Evolutionary conservation across 371 early-diverging fungal species (phyloP), one percentile per base, ranked within the genome.

Genomic region (Umbelopsis sp.): DNA sequence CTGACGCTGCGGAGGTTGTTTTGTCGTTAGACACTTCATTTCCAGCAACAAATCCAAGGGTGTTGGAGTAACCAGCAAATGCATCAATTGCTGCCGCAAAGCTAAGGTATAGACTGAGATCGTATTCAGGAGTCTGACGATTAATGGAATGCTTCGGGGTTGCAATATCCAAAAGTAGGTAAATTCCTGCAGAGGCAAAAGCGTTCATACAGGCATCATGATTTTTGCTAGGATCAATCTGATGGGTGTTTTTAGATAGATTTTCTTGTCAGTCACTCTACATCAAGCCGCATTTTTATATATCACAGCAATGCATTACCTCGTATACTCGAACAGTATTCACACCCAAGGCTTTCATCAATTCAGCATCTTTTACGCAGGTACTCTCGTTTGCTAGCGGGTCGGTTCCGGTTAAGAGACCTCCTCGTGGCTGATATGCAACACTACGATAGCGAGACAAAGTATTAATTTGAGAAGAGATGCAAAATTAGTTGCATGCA

Each of bases 251-350:
- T 32, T 24, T 57, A 62, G 63, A 57, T 48, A 25, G 20, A 11
- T 67, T 25, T 29, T 18, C 10, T 29, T 29, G 29, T 29, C 29
- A 29, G 29, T 29, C 29, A 29, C 29, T 29, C 29, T 29, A 29
- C 29, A 29, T 29, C 29, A 29, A 29, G 29, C 4, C 3, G 29
- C 4, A 29, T 29, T 3, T 29, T 3, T 29, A 44, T 29, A 16
- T 24, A 44, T n/a, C n/a, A 53, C 22, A 22, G 50, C 35, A 50
- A 57, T 53, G 48, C 63, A 32, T 69, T 71, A 80, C 82, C 75
- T 93, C 89, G 71, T 93, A 93, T 5, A 94, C 93, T 65, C 93
- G 92, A 70, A 94, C 82, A 4, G 88, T 83, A 74, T 94, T 94
- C 51, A 91, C 66, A 9, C 89, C 90, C 50, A 94, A 80, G 18